A percentile compares a stretch with the other conserved stretches of the same genome.
Evolutionary conservation across 345 rosid species (phyloP).

Genomic region (Populus alba): DNA sequence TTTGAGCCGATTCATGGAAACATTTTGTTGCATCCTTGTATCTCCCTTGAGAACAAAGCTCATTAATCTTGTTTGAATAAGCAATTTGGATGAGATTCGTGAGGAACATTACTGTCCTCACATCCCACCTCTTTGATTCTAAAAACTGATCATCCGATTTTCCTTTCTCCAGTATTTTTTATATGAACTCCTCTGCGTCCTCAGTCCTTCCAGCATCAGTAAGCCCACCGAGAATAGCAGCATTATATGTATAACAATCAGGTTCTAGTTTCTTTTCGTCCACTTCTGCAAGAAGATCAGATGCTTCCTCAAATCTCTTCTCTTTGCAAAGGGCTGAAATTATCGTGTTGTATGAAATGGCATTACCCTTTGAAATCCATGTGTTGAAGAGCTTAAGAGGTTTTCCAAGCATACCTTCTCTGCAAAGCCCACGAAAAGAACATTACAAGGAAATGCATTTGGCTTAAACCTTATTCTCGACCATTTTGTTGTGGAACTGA

Average conservation of each 20-base stretch:
- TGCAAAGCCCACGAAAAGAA: conserved; percentile 80
- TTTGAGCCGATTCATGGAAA: conserved; percentile 36
- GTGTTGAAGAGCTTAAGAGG: conserved; percentile 73
- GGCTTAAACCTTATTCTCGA: conserved; percentile 71
- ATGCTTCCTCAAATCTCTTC: conserved; percentile 68
- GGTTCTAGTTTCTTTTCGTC: conserved; percentile 56
- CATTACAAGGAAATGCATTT: conserved; percentile 55
- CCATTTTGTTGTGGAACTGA: conserved; percentile 67
- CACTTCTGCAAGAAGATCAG: conserved; percentile 66
- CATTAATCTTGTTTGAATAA: conserved; percentile 56
- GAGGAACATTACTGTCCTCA: conserved; percentile 19
- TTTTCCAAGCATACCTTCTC: conserved; percentile 68
- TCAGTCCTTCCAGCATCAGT: conserved; percentile 48
- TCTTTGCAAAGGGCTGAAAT: conserved; percentile 66
- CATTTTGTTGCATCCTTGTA: conserved; percentile 52
- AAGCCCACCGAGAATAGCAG: conserved; percentile 47
- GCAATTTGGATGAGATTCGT: conserved; percentile 41
- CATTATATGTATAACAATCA: conserved; percentile 57
- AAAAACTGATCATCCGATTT: conserved; percentile 33
- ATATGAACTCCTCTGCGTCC: conserved; percentile 58
- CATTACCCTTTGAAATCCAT: conserved; percentile 59
- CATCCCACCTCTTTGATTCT: conserved; percentile 18
- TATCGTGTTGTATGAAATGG: conserved; percentile 72
- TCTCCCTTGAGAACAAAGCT: conserved; percentile 60
- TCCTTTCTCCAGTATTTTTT: conserved; percentile 45